Percentiles rank a stretch among this genome's conserved stretches.
Conservation (phyloP, 2,329 filamentous ascomycete species). For the Fusarium keratoplasticum region DNA sequence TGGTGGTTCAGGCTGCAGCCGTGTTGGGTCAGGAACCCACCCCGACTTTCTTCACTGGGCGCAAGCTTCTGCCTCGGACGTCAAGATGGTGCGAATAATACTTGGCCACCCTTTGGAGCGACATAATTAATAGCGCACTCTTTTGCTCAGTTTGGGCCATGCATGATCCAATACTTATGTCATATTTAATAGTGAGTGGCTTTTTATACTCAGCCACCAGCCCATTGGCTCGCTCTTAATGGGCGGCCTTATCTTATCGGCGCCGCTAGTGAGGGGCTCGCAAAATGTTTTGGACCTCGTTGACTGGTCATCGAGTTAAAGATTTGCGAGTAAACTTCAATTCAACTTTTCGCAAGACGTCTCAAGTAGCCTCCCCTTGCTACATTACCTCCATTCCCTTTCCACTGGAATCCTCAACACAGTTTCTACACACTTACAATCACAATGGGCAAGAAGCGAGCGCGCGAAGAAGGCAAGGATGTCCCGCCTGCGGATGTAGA, state of each 20-base stretch:
- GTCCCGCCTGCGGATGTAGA: constrained; percentile 54
- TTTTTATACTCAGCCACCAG: background rate
- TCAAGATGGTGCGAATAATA: background rate
- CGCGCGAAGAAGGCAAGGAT: constrained; percentile 60
- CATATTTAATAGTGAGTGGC: background rate
- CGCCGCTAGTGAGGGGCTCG: constrained; percentile 55
- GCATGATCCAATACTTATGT: background rate
- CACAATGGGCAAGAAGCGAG: constrained; percentile 63
- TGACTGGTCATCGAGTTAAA: constrained; percentile 27
- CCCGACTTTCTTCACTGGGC: constrained; percentile 18
- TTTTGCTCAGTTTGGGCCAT: background rate
- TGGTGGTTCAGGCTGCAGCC: constrained; percentile 35
- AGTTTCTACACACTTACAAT: background rate
- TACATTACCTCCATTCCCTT: background rate
- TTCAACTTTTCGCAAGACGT: background rate
- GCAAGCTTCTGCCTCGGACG: background rate
- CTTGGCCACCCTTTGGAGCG: background rate
- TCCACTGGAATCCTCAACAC: background rate
- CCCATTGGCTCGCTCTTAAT: constrained; percentile 33
- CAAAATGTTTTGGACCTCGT: constrained; percentile 50
- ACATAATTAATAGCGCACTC: background rate
- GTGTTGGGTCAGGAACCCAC: constrained; percentile 2
- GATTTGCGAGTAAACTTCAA: constrained; percentile 12
- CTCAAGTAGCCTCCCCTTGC: background rate
- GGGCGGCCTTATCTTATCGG: constrained; percentile 40